Evolutionary conservation across 495 filamentous ascomycete species (phyloP), one percentile per base, ranked within the genome.

Genomic region (Aspergillus taichungensis): DNA sequence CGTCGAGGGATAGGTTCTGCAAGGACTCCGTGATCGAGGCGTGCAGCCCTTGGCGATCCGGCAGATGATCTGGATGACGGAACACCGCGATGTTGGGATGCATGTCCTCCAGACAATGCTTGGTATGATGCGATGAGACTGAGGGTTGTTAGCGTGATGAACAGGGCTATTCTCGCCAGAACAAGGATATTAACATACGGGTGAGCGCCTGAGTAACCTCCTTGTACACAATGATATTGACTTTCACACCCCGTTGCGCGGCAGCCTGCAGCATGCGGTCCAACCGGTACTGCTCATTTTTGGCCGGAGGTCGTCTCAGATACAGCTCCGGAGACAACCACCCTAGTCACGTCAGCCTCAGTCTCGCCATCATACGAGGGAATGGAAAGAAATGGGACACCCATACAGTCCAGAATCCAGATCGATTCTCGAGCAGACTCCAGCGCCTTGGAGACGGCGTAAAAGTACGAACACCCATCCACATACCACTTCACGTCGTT

Each of bases 161-260:
- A 11, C 9, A 10, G 6, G 13, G 11, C 13, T 13, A 10, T n/a
- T 5, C 2, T 8, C 8, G n/a, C 2, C 33, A 29, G 11, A 10
- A 10, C 11, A 30, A 11, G n/a, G 32, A 30, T 10, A 13, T 18
- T 8, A 3, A 79, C 86, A 74, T 78, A 92, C 88, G 74, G 13
- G 88, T 91, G 46, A 96, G 66, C 10, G 88, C 87, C 55, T 88
- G 82, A 1, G 84, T 80, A 1, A 74, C 89, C 66, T 97, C 91
- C 68, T 97, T 97, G 69, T 97, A 97, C 11, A 97, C 88, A 42
- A 95, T 91, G 38, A 97, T 76, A 51, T 92, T 86, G 48, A 97
- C 72, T 39, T 80, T 77, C 18, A 97, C 91, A 14, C 90, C 91
- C 40, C 91, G 82, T 63, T 88, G 76, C 28, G 91, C 91, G 3